Conservation (phyloP, 2,329 filamentous ascomycete genomes). For the Neocatenulostroma microsporum region DNA sequence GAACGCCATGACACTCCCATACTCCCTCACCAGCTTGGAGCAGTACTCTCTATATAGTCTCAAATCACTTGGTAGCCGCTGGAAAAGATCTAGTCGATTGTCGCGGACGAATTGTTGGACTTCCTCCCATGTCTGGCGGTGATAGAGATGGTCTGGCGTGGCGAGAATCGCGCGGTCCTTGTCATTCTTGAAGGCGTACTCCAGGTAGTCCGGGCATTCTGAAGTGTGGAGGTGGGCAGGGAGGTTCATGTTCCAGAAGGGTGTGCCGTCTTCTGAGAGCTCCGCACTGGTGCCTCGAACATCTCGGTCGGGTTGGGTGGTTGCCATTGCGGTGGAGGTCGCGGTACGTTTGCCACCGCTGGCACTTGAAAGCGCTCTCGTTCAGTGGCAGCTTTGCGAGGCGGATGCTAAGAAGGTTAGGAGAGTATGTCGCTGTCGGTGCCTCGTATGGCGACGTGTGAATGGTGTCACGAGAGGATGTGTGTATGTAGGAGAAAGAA, state of each 20-base stretch:
- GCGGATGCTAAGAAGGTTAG: too few species aligned
- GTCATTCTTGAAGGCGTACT: slow-evolving; percentile 41
- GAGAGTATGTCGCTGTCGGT: too few species aligned
- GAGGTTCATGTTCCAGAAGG: slow-evolving; percentile 81
- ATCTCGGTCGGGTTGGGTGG: not conserved
- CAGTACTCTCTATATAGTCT: slow-evolving; percentile 69
- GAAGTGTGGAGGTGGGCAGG: slow-evolving; percentile 52
- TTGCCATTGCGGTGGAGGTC: not conserved
- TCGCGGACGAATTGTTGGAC: slow-evolving; percentile 55
- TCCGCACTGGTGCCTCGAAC: too few species aligned
- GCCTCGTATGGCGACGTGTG: too few species aligned
- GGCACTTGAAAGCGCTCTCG: too few species aligned
- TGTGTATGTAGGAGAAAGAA: too few species aligned
- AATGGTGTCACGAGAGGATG: too few species aligned
- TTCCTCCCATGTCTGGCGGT: slow-evolving; percentile 58
- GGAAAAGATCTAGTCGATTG: slow-evolving; percentile 69
- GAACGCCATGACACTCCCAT: slow-evolving; percentile 73
- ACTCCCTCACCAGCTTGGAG: slow-evolving; percentile 52
- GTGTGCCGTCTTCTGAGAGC: slow-evolving; percentile 27
- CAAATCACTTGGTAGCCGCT: slow-evolving; percentile 67
- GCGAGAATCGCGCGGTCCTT: slow-evolving; percentile 66
- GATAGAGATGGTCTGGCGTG: slow-evolving; percentile 61
- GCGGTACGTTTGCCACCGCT: too few species aligned
- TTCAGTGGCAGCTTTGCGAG: too few species aligned
- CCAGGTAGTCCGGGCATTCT: slow-evolving; percentile 66